These are phyloP conservation scores for Cynara cardunculus DNA, from an alignment of 129 eudicot species.

Conservation along the genomic window DNA sequence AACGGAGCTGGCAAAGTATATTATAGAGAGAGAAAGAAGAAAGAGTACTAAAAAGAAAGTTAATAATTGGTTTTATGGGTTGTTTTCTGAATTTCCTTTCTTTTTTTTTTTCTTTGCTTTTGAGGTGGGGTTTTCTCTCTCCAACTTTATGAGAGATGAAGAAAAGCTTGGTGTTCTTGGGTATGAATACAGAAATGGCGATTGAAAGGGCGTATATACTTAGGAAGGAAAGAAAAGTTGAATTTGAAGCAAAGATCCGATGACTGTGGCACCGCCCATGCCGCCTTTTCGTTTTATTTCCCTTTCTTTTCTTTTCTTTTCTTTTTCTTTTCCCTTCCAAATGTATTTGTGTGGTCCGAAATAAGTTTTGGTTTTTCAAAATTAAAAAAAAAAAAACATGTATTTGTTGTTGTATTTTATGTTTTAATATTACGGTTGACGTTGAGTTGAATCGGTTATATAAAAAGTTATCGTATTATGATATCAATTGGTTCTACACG, in stretches of 20 bases:
- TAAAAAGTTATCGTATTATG: no score
- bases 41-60: conserved; percentile 26
- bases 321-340: neutral
- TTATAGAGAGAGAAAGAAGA: conserved; percentile 21
- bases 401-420: neutral
- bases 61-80: conserved; percentile 25
- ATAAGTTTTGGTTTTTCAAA: neutral
- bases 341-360: conserved; percentile 23
- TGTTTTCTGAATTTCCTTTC: conserved; percentile 9
- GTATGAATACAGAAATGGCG: neutral
- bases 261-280: conserved; percentile 35
- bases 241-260: conserved; percentile 32
- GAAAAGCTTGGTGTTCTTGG: neutral
- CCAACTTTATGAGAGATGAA: conserved; percentile 9
- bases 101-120: conserved; percentile 7
- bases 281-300: conserved; percentile 25
- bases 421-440: neutral
- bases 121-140: conserved; percentile 18
- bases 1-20: conserved; percentile 37
- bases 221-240: conserved; percentile 3
- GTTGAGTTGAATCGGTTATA: no score
- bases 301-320: neutral
- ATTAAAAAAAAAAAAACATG: neutral
- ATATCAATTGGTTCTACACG: no score
- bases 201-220: neutral